Base-by-base conservation (phyloP, 139 green algal genomes). In the Edaphochlamys debaryana region DNA sequence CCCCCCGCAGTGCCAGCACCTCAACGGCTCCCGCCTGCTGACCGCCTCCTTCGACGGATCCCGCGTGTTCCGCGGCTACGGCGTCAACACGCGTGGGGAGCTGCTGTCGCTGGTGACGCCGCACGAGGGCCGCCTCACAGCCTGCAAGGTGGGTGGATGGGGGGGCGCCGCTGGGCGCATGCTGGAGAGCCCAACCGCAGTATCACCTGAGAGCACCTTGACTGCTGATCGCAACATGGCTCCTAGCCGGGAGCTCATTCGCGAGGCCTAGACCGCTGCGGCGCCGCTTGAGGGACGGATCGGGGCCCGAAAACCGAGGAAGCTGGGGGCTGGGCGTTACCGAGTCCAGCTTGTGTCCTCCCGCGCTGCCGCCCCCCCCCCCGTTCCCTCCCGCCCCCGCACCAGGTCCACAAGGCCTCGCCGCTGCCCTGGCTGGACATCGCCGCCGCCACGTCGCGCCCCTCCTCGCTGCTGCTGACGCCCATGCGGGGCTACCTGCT, bases 1-100 rank as follows among this genome's bases (percentile, higher is more conserved):
- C 3, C 32, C 45, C 7, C 48, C 19, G 30, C 75, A 79, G 45
- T 87, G 75, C 79, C 52, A 64, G 63, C 54, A 37, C 38, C 84
- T 92, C 22, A 88, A 89, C 41, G 87, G 80, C 56, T 83, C 70
- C 30, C 64, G 38, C 27, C 42, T 92, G 68, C 58, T 92, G 41
- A 87, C 80, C 1, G 89, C 80, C 0, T 80, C 78, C 2, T 92
- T 92, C 68, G 86, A 91, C 40, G 71, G 38, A 7, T 54, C 50
- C 67, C 77, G 87, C n/a, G 13, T 34, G 13, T 79, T 79, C 80
- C 76, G 80, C 5, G 77, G 80, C 5, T 92, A 87, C 34, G 89
- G 64, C 19, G 20, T 91, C 13, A 86, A 72, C 29, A 37, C 52
- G 30, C 36, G 60, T 3, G 87, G 84, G 0, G 32, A 86, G 30